These are phyloP conservation scores for Coemansia sp. DNA, from an alignment of 192 early-diverging fungal genomes.

Conservation along the genomic window DNA sequence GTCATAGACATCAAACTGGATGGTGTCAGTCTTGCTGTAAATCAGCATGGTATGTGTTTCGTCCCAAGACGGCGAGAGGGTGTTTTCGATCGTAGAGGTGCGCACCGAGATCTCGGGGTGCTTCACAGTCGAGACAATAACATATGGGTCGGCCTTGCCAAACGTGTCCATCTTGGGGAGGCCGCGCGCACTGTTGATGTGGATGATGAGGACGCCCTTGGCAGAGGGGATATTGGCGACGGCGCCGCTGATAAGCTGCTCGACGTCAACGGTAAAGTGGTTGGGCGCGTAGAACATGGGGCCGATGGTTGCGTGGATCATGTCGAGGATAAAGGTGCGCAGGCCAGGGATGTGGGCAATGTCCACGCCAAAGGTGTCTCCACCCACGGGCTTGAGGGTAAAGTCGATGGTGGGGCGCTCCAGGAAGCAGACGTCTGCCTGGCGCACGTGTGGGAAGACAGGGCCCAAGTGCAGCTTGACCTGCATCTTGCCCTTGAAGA, in stretches of 20 bases:
- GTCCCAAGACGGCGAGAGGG: slow-evolving; percentile 81
- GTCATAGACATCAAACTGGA: slow-evolving; percentile 81
- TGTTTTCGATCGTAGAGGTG: slow-evolving; percentile 69
- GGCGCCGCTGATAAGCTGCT: slow-evolving; percentile 70
- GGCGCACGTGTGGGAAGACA: slow-evolving; percentile 83
- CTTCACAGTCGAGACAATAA: slow-evolving; percentile 63
- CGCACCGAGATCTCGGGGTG: slow-evolving; percentile 60
- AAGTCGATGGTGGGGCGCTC: slow-evolving; percentile 87
- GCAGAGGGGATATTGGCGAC: slow-evolving; percentile 62
- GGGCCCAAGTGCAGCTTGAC: slow-evolving; percentile 81
- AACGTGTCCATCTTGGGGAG: slow-evolving; percentile 85
- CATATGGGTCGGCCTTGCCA: slow-evolving; percentile 88
- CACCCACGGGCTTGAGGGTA: slow-evolving; percentile 83
- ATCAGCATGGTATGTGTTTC: slow-evolving; percentile 75
- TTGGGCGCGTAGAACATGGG: slow-evolving; percentile 87
- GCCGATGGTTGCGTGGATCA: slow-evolving; percentile 65
- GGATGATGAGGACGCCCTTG: slow-evolving; percentile 82
- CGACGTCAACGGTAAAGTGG: slow-evolving; percentile 73
- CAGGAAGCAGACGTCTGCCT: slow-evolving; percentile 78
- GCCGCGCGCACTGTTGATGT: slow-evolving; percentile 72
- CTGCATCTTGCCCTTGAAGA: slow-evolving; percentile 73
- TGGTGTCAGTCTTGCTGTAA: slow-evolving; percentile 66
- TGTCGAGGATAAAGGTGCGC: slow-evolving; percentile 68
- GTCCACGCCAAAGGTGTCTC: slow-evolving; percentile 80
- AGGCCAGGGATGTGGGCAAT: slow-evolving; percentile 86